These are phyloP conservation scores for Drosera capensis DNA, from an alignment of 148 eudicot genomes.

Conservation along the genomic window DNA sequence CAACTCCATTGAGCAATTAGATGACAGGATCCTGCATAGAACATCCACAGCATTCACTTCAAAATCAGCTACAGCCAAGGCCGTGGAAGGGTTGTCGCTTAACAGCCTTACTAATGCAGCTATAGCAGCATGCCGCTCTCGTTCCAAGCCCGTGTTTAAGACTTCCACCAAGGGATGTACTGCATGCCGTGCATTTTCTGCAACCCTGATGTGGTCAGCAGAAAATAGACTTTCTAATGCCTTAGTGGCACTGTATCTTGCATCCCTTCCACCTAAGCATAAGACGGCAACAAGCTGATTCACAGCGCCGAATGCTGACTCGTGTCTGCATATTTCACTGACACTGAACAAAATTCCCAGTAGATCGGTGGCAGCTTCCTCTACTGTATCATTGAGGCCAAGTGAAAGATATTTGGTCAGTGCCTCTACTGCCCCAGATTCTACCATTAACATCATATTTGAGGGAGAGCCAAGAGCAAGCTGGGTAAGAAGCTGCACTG, in stretches of 20 bases:
- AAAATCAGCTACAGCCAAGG: constrained; percentile 80
- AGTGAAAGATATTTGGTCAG: constrained; percentile 88
- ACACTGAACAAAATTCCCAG: constrained; percentile 70
- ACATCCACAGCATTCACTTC: constrained; percentile 94
- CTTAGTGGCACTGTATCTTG: constrained; percentile 92
- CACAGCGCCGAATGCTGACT: constrained; percentile 89
- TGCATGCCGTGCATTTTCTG: constrained; percentile 85
- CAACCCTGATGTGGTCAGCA: constrained; percentile 88
- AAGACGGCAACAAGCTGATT: constrained; percentile 87
- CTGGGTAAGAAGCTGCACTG: constrained; percentile 80
- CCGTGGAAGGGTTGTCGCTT: constrained; percentile 80
- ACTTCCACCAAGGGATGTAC: constrained; percentile 95
- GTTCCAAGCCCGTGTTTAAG: constrained; percentile 74
- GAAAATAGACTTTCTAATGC: constrained; percentile 90
- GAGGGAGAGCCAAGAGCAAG: constrained; percentile 82
- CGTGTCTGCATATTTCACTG: constrained; percentile 83
- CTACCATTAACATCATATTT: constrained; percentile 89
- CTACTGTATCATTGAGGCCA: constrained; percentile 86
- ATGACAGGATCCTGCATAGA: constrained; percentile 79
- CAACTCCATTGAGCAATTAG: constrained; percentile 72
- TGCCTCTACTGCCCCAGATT: constrained; percentile 95
- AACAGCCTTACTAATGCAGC: constrained; percentile 78
- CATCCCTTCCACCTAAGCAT: constrained; percentile 95
- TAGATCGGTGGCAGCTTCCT: constrained; percentile 96
- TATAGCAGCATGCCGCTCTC: constrained; percentile 95